phyloP scores from a whole-genome alignment of 495 filamentous ascomycete genomes.

The Amniculicola lignicola region DNA sequence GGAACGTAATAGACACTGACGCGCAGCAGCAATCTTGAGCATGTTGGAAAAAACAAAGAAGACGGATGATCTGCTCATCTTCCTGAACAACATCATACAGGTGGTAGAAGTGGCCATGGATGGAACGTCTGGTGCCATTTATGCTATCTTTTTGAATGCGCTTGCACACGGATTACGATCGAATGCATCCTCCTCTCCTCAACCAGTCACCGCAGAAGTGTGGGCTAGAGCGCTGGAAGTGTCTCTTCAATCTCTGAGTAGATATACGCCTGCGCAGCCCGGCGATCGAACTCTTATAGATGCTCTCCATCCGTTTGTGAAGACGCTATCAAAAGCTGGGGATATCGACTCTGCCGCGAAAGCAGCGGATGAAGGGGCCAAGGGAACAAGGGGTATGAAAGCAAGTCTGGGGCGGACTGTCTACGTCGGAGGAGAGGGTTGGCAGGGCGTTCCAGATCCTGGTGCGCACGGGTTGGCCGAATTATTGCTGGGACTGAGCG shows the following conservation, averaged over 20 bases:
- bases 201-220: constrained; percentile 50
- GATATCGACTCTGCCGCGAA: constrained; percentile 68
- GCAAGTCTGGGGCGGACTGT: constrained; percentile 84
- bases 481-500: constrained; percentile 75
- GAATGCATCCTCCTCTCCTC: constrained; percentile 48
- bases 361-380: constrained; percentile 71
- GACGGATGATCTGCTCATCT: constrained; percentile 65
- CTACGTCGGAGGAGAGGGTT: constrained; percentile 84
- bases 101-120: constrained; percentile 92
- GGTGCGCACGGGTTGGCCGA: constrained; percentile 80
- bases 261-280: constrained; percentile 84
- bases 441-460: constrained; percentile 81
- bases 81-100: constrained; percentile 71
- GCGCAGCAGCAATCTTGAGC: constrained; percentile 58
- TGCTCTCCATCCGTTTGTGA: constrained; percentile 82
- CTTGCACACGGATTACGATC: constrained; percentile 71
- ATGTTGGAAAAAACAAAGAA: constrained; percentile 57
- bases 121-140: constrained; percentile 91
- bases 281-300: constrained; percentile 92
- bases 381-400: constrained; percentile 85
- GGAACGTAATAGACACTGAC: constrained; percentile 15
- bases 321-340: constrained; percentile 59
- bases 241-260: constrained; percentile 66
- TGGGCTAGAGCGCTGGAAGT: constrained; percentile 74
- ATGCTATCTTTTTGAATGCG: constrained; percentile 93